A percentile compares a stretch with the other conserved stretches of the same genome.
These are phyloP conservation scores for Coniferiporia sulphurascens DNA, from an alignment of 1,284 basidiomycete genomes.

Conservation along the genomic window DNA sequence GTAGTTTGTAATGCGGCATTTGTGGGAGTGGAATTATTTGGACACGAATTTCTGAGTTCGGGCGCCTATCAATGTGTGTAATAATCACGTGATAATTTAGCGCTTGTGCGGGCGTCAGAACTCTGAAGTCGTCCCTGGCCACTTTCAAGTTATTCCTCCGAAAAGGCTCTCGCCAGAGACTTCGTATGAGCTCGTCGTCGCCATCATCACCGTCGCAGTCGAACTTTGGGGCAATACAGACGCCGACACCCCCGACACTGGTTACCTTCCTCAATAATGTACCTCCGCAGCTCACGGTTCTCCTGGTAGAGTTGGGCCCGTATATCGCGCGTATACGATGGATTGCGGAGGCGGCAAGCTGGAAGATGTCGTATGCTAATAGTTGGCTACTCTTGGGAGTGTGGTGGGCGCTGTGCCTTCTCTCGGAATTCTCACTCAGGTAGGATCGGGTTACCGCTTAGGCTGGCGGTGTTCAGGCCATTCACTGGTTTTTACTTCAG, in stretches of 20 bases:
- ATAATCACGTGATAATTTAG: neutral
- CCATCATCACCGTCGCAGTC: slow-evolving; percentile 7
- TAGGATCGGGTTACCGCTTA: slow-evolving; percentile 24
- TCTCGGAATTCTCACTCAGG: slow-evolving; percentile 52
- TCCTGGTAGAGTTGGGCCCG: slow-evolving; percentile 56
- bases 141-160: neutral
- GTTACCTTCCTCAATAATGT: slow-evolving; percentile 47
- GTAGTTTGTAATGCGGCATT: neutral
- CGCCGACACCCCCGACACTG: slow-evolving; percentile 11
- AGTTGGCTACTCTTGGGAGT: slow-evolving; percentile 60
- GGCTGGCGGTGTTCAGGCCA: slow-evolving; percentile 1
- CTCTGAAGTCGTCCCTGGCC: too few species aligned
- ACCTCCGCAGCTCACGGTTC: slow-evolving; percentile 52
- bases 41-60: too few species aligned
- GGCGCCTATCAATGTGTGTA: neutral
- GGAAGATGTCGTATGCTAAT: slow-evolving; percentile 60
- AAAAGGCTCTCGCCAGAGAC: neutral
- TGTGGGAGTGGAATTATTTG: too few species aligned
- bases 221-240: neutral
- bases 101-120: too few species aligned
- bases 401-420: slow-evolving; percentile 79
- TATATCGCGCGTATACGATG: slow-evolving; percentile 45
- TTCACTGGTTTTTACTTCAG: slow-evolving; percentile 20
- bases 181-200: slow-evolving; percentile 10
- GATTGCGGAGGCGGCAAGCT: slow-evolving; percentile 52